Conservation (phyloP, 2,329 filamentous ascomycete genomes). For the Ceratocystis albifundus region DNA sequence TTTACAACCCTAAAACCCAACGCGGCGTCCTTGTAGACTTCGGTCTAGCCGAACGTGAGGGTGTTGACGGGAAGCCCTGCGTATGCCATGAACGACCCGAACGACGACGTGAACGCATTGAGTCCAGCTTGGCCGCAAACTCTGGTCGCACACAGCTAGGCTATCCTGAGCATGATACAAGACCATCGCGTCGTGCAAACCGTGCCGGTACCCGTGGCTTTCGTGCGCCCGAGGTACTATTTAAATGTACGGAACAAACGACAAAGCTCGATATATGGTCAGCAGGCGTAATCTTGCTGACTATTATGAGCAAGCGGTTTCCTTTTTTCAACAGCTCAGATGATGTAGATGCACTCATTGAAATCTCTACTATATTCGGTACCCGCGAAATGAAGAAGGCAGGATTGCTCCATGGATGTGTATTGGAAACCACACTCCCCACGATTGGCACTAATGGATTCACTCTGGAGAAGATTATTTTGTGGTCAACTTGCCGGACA, state of each 20-base stretch:
- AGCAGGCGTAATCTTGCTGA: slow-evolving; percentile 91
- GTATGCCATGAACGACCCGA: slow-evolving; percentile 59
- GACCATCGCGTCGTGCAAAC: slow-evolving; percentile 81
- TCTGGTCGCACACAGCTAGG: slow-evolving; percentile 40
- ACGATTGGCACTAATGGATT: slow-evolving; percentile 80
- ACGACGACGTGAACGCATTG: slow-evolving; percentile 49
- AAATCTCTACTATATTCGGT: slow-evolving; percentile 93
- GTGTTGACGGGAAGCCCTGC: slow-evolving; percentile 66
- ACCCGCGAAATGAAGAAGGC: slow-evolving; percentile 70
- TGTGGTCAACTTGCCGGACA: slow-evolving; percentile 81
- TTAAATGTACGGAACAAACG: slow-evolving; percentile 93
- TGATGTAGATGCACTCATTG: slow-evolving; percentile 93
- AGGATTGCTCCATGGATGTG: slow-evolving; percentile 73
- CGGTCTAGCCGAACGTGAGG: slow-evolving; percentile 80
- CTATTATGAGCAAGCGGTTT: slow-evolving; percentile 80
- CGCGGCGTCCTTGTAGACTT: slow-evolving; percentile 96
- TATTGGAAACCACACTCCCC: slow-evolving; percentile 86
- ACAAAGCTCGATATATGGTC: slow-evolving; percentile 96
- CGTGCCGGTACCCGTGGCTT: slow-evolving; percentile 91
- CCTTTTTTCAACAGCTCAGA: slow-evolving; percentile 99
- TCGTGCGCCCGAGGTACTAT: slow-evolving; percentile 86
- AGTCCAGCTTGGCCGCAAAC: slow-evolving; percentile 46
- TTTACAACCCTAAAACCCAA: slow-evolving; percentile 71
- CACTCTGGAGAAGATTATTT: slow-evolving; percentile 79
- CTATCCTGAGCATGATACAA: slow-evolving; percentile 81